Evolutionary conservation across 2,329 filamentous ascomycete species (phyloP).

Genomic region (Plenodomus biglobosus): DNA sequence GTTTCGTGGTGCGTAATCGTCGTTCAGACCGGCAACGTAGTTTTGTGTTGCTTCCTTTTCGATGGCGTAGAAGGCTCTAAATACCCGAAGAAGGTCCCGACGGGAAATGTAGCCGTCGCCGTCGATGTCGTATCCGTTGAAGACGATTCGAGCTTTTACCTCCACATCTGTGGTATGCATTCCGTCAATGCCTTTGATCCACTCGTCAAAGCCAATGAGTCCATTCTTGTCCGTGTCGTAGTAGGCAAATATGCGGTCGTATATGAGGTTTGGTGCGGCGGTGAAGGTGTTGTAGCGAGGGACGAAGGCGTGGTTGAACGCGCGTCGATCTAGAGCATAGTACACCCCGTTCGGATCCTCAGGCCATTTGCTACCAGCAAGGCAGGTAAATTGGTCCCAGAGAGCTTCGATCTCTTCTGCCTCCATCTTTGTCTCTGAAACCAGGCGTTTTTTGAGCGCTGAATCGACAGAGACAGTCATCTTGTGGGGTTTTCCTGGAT

Average conservation of each 20-base stretch:
- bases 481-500: conserved; percentile 67
- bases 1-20: conserved; percentile 68
- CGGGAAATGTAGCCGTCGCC: conserved; percentile 82
- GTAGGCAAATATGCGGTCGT: conserved; percentile 94
- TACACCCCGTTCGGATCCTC: conserved; percentile 76
- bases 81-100: conserved; percentile 86
- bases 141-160: conserved; percentile 60
- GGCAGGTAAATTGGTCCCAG: conserved; percentile 95
- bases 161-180: conserved; percentile 54
- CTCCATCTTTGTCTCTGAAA: conserved; percentile 59
- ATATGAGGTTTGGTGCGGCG: conserved; percentile 82
- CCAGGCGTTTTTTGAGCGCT: conserved; percentile 64
- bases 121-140: conserved; percentile 89
- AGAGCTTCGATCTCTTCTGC: conserved; percentile 86
- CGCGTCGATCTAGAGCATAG: conserved; percentile 86
- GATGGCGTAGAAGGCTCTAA: conserved; percentile 87
- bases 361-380: conserved; percentile 82
- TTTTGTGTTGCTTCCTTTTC: conserved; percentile 89
- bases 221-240: conserved; percentile 91
- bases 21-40: conserved; percentile 72
- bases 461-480: conserved; percentile 68
- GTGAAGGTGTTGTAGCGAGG: conserved; percentile 79
- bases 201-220: conserved; percentile 89
- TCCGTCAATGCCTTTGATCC: conserved; percentile 76
- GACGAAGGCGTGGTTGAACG: conserved; percentile 88